Conservation (phyloP, 257 asterid genomes). For the Salvia hispanica region DNA sequence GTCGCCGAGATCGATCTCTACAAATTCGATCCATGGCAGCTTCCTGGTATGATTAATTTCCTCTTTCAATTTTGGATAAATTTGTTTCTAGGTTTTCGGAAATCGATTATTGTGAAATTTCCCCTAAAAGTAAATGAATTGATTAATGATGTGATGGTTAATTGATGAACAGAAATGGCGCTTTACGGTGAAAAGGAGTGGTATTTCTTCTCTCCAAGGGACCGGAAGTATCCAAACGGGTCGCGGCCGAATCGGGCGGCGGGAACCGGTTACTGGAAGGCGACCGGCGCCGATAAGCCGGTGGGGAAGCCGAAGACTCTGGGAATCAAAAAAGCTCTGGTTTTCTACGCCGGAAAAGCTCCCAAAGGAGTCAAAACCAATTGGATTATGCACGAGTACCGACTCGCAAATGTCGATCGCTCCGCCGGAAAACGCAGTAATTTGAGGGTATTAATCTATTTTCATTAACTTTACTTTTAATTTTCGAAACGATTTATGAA, state of each 20-base stretch:
- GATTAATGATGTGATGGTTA: conserved; percentile 5
- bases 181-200: conserved; percentile 61
- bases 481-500: too few species aligned
- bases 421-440: conserved; percentile 52
- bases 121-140: not conserved
- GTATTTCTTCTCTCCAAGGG: conserved; percentile 65
- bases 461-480: too few species aligned
- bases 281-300: conserved; percentile 68
- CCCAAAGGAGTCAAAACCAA: conserved; percentile 62
- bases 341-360: conserved; percentile 61
- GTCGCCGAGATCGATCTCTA: conserved; percentile 46
- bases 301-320: conserved; percentile 55
- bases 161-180: conserved; percentile 42
- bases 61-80: not conserved
- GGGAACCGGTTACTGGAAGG: conserved; percentile 62
- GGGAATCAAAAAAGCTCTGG: conserved; percentile 60
- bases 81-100: not conserved
- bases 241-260: conserved; percentile 68
- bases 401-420: conserved; percentile 54
- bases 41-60: conserved; percentile 43
- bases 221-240: conserved; percentile 63
- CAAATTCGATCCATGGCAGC: conserved; percentile 45
- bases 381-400: conserved; percentile 74
- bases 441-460: conserved; percentile 38
- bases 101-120: not conserved